phyloP scores from a whole-genome alignment of 2,329 filamentous ascomycete species.

The Diaporthe vaccinii region DNA sequence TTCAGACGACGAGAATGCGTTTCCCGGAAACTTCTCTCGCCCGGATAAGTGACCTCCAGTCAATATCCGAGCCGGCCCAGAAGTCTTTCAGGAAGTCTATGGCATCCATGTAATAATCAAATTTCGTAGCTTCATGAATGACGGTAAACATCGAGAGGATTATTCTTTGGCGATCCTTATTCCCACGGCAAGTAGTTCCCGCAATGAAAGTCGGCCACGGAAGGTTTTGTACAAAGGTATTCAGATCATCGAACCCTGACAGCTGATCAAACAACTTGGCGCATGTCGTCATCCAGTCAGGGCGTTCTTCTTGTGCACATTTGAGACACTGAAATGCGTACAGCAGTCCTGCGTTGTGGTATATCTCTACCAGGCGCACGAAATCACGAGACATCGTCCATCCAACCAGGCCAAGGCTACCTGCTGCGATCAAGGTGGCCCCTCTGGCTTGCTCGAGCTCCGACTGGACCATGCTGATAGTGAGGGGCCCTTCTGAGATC shows the following conservation, averaged over 20 bases:
- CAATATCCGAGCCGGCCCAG: background rate
- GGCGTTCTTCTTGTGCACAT: background rate
- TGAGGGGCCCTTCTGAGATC: background rate
- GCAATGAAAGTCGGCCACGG: constrained; percentile 15
- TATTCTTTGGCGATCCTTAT: background rate
- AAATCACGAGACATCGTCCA: background rate
- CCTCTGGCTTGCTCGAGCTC: constrained; percentile 14
- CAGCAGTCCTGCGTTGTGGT: constrained; percentile 2
- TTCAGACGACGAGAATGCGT: constrained; percentile 10
- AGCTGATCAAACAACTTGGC: background rate
- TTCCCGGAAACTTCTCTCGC: background rate
- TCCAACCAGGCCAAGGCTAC: background rate
- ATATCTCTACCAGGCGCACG: background rate
- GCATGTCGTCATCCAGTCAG: background rate
- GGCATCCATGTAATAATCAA: background rate
- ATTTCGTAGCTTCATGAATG: background rate
- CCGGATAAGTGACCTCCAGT: background rate
- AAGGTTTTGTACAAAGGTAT: background rate
- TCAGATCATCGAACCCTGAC: background rate
- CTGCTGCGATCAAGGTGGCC: constrained; percentile 12
- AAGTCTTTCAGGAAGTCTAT: background rate
- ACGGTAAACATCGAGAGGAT: background rate
- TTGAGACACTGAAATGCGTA: background rate
- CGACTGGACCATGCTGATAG: background rate
- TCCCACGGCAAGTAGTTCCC: background rate